These are phyloP conservation scores for Dactylis glomerata DNA, from an alignment of 176 grass and related monocot genomes.

Conservation along the genomic window DNA sequence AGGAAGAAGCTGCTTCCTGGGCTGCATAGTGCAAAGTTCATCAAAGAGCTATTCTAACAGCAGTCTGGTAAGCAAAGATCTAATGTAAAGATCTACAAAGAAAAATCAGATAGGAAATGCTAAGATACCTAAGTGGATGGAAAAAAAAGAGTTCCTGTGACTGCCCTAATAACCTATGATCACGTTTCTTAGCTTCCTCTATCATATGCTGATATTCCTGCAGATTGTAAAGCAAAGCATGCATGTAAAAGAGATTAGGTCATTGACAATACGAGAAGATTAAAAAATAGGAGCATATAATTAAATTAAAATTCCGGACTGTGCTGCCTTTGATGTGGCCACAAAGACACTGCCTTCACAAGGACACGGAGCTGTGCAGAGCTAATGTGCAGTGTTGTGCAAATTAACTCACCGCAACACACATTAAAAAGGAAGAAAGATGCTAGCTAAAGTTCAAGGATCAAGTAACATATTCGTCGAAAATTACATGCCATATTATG, in stretches of 20 bases:
- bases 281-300: not conserved
- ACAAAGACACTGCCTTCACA: conserved; percentile 4
- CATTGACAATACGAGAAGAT: conserved; percentile 1
- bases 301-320: not conserved
- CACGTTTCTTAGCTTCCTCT: conserved; percentile 98
- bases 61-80: not conserved
- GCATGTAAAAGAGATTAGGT: not conserved
- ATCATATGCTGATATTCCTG: conserved; percentile 85
- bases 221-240: conserved; percentile 19
- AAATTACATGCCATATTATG: not conserved
- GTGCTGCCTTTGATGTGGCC: not conserved
- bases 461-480: not conserved
- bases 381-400: not conserved
- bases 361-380: not conserved
- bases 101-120: conserved; percentile 7
- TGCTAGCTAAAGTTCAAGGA: not conserved
- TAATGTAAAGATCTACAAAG: not conserved
- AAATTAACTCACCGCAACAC: not conserved
- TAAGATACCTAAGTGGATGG: conserved; percentile 85
- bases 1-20: conserved; percentile 99
- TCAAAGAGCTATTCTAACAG: not conserved
- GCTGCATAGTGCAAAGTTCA: conserved; percentile 46
- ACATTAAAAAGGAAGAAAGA: not conserved
- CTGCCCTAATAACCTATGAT: conserved; percentile 85
- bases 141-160: conserved; percentile 99